phyloP scores from a whole-genome alignment of 257 asterid species.

The Solanum chiquidenum region DNA sequence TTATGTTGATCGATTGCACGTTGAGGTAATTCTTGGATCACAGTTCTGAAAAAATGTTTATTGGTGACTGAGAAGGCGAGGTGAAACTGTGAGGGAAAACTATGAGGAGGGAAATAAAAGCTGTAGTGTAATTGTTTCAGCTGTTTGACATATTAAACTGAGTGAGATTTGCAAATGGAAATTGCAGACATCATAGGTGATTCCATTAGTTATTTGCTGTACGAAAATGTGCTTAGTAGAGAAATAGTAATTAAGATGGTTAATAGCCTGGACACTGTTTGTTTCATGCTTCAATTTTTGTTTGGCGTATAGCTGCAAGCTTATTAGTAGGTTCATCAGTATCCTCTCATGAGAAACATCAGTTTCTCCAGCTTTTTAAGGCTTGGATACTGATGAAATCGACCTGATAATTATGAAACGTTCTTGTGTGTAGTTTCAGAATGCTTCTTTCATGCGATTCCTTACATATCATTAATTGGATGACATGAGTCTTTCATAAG shows the following conservation, averaged over 20 bases:
- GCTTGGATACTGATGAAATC: background rate
- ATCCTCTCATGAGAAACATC: background rate
- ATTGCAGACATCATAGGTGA: background rate
- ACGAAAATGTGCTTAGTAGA: background rate
- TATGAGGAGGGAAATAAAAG: background rate
- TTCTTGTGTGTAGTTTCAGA: background rate
- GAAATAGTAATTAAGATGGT: background rate
- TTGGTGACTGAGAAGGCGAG: background rate
- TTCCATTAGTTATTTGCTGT: background rate
- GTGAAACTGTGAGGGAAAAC: background rate
- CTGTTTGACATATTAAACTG: background rate
- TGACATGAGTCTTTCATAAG: background rate
- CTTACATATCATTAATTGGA: background rate
- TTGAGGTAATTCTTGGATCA: conserved; percentile 46
- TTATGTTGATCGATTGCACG: conserved; percentile 73
- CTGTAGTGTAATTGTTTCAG: background rate
- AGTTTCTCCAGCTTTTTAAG: background rate
- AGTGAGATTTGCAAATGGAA: background rate
- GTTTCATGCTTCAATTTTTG: background rate
- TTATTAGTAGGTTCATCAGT: background rate
- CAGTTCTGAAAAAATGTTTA: background rate
- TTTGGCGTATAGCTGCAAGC: background rate
- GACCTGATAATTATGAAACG: background rate
- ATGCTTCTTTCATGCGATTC: background rate
- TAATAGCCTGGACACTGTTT: background rate